Percentiles rank a stretch among this genome's conserved stretches.
Evolutionary conservation across 2,329 filamentous ascomycete genomes (phyloP).

Genomic region (Botrytis medusae): DNA sequence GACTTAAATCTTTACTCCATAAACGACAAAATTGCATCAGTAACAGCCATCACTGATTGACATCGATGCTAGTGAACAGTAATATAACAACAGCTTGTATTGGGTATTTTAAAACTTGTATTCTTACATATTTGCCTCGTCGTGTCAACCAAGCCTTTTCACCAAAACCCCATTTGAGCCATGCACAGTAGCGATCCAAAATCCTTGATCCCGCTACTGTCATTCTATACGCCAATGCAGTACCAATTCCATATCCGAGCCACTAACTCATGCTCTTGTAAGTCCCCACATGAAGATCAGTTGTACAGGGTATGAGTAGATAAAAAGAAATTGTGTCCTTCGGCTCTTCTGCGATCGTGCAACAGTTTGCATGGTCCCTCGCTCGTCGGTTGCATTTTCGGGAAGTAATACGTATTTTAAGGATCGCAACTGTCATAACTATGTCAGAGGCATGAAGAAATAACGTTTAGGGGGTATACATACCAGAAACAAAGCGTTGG

Average conservation of each 20-base stretch:
- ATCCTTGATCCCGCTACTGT: background rate
- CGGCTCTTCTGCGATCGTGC: conserved; percentile 83
- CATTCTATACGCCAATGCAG: conserved; percentile 8
- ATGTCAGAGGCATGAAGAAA: conserved; percentile 2
- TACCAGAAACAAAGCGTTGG: conserved; percentile 94
- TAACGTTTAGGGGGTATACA: conserved; percentile 39
- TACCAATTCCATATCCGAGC: conserved; percentile 5
- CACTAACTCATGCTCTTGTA: conserved; percentile 40
- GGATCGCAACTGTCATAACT: conserved; percentile 71
- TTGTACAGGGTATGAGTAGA: conserved; percentile 93
- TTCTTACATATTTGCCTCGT: conserved; percentile 6
- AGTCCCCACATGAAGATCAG: conserved; percentile 91
- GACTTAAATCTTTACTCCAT: background rate
- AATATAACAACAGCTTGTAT: background rate
- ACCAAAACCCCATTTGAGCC: background rate
- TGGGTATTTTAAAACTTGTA: conserved; percentile 15
- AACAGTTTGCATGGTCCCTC: conserved; percentile 64
- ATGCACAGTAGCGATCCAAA: conserved; percentile 1
- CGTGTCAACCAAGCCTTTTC: background rate
- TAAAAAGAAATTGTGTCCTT: conserved; percentile 86
- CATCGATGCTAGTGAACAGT: background rate
- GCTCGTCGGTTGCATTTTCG: conserved; percentile 67
- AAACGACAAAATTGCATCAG: background rate
- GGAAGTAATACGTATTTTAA: conserved; percentile 94
- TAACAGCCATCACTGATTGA: background rate